Percentiles rank a stretch among this genome's conserved stretches.
Evolutionary conservation across 306 rosid genomes (phyloP).

Genomic region (Pachyrhizus erosus): DNA sequence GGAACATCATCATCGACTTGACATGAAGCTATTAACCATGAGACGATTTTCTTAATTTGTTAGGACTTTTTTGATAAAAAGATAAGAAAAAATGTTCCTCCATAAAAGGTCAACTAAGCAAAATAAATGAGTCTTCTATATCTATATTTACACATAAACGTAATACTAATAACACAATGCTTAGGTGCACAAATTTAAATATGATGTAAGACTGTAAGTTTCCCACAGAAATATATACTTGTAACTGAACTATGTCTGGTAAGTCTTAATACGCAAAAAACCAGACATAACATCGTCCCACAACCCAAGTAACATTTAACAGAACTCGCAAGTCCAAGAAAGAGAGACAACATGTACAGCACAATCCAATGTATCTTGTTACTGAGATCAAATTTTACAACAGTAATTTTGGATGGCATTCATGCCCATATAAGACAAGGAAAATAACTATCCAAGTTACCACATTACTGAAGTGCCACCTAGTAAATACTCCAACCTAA

Average conservation of each 20-base stretch:
- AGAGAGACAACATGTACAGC: not conserved
- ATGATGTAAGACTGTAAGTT: not conserved
- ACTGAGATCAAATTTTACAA: not conserved
- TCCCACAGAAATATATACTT: not conserved
- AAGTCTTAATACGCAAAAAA: not conserved
- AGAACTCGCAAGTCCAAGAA: conserved; percentile 17
- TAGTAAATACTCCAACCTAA: conserved; percentile 32
- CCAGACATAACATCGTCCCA: not conserved
- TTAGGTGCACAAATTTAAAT: too few relatives aligned
- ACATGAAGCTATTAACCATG: too few relatives aligned
- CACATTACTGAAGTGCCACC: not conserved
- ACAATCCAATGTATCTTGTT: not conserved
- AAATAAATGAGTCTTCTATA: too few relatives aligned
- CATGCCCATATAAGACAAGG: conserved; percentile 18
- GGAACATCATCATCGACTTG: too few relatives aligned
- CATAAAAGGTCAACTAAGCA: too few relatives aligned
- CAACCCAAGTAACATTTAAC: conserved; percentile 13
- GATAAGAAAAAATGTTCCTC: too few relatives aligned
- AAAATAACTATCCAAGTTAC: conserved; percentile 29
- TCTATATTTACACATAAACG: too few relatives aligned
- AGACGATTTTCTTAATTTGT: too few relatives aligned
- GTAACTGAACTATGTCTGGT: not conserved
- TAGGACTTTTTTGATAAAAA: too few relatives aligned
- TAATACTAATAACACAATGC: too few relatives aligned
- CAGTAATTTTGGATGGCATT: conserved; percentile 18